These are phyloP conservation scores for Saccharomycopsis synnaedendra DNA, from an alignment of 805 yeast genomes.

Conservation along the genomic window DNA sequence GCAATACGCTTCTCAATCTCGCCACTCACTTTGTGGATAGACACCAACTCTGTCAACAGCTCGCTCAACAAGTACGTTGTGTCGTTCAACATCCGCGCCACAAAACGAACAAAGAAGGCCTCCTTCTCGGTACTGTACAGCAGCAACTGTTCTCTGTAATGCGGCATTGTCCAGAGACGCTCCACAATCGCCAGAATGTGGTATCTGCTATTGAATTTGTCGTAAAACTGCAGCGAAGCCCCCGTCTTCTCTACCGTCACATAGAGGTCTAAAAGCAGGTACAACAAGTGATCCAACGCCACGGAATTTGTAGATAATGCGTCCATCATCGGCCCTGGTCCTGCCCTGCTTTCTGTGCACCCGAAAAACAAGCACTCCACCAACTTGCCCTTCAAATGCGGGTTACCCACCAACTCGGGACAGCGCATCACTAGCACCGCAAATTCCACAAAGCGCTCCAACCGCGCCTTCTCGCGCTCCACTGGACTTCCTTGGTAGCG, in stretches of 20 bases:
- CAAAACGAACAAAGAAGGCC: slow-evolving; percentile 81
- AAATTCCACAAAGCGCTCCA: slow-evolving; percentile 55
- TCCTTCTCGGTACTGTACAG: slow-evolving; percentile 56
- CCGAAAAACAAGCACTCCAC: slow-evolving; percentile 77
- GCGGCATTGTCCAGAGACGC: slow-evolving; percentile 66
- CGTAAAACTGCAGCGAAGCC: slow-evolving; percentile 88
- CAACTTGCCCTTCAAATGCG: slow-evolving; percentile 80
- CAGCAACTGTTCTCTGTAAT: slow-evolving; percentile 58
- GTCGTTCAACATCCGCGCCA: slow-evolving; percentile 92
- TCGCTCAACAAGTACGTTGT: slow-evolving; percentile 88
- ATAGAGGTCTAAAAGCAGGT: slow-evolving; percentile 79
- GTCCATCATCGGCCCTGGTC: slow-evolving; percentile 65
- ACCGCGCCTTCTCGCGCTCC: slow-evolving; percentile 34
- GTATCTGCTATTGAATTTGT: slow-evolving; percentile 85
- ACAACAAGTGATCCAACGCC: slow-evolving; percentile 56
- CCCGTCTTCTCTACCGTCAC: slow-evolving; percentile 96
- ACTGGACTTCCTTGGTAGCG: slow-evolving; percentile 47
- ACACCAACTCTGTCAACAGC: slow-evolving; percentile 65
- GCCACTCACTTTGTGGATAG: slow-evolving; percentile 63
- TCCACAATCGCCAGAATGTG: slow-evolving; percentile 77
- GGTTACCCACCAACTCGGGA: slow-evolving; percentile 79
- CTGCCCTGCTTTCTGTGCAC: slow-evolving; percentile 21
- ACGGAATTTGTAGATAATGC: slow-evolving; percentile 53
- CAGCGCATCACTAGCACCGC: slow-evolving; percentile 68
- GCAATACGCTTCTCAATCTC: slow-evolving; percentile 41